phyloP scores from a whole-genome alignment of 352 stramenopile species.

The Phytophthora pini region DNA sequence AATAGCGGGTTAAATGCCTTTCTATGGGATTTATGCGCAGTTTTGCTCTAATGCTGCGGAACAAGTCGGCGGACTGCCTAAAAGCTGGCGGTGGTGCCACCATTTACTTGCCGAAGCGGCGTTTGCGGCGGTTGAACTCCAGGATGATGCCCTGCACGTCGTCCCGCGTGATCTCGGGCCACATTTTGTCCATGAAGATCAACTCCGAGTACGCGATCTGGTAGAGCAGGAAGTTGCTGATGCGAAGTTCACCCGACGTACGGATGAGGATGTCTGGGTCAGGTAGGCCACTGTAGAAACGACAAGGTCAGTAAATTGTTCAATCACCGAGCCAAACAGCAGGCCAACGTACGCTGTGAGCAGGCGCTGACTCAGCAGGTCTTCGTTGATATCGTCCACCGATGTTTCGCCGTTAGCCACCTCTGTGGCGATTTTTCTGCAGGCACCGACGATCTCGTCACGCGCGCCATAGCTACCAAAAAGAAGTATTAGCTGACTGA shows the following conservation, averaged over 20 bases:
- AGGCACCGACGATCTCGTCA: slow-evolving; percentile 95
- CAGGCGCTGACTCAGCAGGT: slow-evolving; percentile 72
- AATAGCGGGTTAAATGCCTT: no score
- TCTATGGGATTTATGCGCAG: slow-evolving; percentile 7
- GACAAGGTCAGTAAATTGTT: background rate
- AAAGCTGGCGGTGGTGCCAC: background rate
- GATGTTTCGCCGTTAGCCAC: slow-evolving; percentile 70
- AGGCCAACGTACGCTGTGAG: slow-evolving; percentile 75
- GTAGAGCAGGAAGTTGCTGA: slow-evolving; percentile 98
- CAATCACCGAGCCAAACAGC: no score
- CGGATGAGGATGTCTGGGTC: slow-evolving; percentile 96
- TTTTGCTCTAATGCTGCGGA: slow-evolving; percentile 10
- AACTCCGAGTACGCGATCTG: slow-evolving; percentile 96
- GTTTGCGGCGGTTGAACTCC: slow-evolving; percentile 88
- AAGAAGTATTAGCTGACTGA: slow-evolving; percentile 13
- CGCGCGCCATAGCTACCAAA: slow-evolving; percentile 93
- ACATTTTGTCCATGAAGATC: slow-evolving; percentile 96
- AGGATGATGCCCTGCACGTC: slow-evolving; percentile 84
- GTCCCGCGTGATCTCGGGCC: slow-evolving; percentile 92
- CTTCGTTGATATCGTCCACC: slow-evolving; percentile 83
- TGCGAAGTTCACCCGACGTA: slow-evolving; percentile 94
- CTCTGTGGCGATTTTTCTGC: slow-evolving; percentile 87
- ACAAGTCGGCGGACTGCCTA: background rate
- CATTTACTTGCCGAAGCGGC: slow-evolving; percentile 90
- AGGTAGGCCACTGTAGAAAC: slow-evolving; percentile 66